Conservation (phyloP, 2,329 filamentous ascomycete genomes). For the Tothia fuscella region DNA sequence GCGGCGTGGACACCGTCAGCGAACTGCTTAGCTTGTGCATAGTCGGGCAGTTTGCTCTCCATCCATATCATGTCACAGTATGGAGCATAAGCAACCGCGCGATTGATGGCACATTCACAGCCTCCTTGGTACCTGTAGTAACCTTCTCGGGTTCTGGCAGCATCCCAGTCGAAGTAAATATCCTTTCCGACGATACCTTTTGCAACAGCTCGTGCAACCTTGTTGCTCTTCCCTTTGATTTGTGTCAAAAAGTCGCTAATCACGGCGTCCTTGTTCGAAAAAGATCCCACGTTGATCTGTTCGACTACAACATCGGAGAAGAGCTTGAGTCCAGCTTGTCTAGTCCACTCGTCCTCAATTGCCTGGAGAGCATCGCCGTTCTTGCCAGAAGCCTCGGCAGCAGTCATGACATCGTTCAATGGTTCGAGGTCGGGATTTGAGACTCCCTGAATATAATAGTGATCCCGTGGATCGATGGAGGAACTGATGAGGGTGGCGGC, state of each 20-base stretch:
- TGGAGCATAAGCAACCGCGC: slow-evolving; percentile 81
- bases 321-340: slow-evolving; percentile 67
- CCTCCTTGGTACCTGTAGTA: slow-evolving; percentile 91
- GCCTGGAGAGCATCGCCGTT: slow-evolving; percentile 68
- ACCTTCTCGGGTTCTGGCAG: slow-evolving; percentile 84
- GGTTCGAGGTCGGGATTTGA: slow-evolving; percentile 79
- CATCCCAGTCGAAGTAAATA: slow-evolving; percentile 89
- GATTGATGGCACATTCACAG: slow-evolving; percentile 80
- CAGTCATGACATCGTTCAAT: slow-evolving; percentile 81
- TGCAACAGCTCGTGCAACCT: slow-evolving; percentile 69
- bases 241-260: slow-evolving; percentile 54
- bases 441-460: slow-evolving; percentile 79
- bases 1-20: slow-evolving; percentile 31
- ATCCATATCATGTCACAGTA: slow-evolving; percentile 98
- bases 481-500: slow-evolving; percentile 94
- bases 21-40: slow-evolving; percentile 14
- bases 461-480: slow-evolving; percentile 90
- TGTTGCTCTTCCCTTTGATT: slow-evolving; percentile 73
- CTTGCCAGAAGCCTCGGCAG: slow-evolving; percentile 74
- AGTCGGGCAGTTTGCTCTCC: slow-evolving; percentile 42
- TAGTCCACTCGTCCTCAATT: slow-evolving; percentile 82
- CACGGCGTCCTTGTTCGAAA: slow-evolving; percentile 56
- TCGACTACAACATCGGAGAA: slow-evolving; percentile 85
- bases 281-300: slow-evolving; percentile 58
- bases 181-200: slow-evolving; percentile 65